Base-by-base conservation (phyloP, 2,329 filamentous ascomycete genomes). In the Plectosphaerella cucumerina region DNA sequence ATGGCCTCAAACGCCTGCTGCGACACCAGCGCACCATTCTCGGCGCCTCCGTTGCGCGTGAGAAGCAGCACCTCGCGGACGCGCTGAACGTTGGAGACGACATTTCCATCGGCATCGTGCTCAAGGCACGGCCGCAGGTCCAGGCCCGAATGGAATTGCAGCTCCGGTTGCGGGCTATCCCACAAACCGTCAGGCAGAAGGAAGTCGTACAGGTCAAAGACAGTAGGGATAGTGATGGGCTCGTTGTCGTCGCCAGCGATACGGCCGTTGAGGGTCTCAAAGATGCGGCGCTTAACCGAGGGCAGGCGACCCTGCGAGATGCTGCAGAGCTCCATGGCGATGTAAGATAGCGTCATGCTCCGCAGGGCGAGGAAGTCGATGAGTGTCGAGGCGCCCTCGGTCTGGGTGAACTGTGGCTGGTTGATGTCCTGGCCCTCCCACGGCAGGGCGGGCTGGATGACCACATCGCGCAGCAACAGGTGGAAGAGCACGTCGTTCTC, bases 151-250 rank as follows among this genome's bases (percentile, higher is more conserved):
- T 92, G 86, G 54, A 81, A 81, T 39, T 74, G 70, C 18, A 88
- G 71, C 5, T 74, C 65, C 3, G 84, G 82, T 3, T 79, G 67
- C 2, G 77, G 63, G 5, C 72, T 65, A 21, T 72, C 67, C 72
- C 80, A 82, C n/a, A 73, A 62, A 15, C 67, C 73, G 44, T 77
- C 76, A 18, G 75, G 65, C 2, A 78, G 68, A 53, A 94, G 80
- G 61, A 97, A 97, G 69, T 99, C 94, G 60, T 96, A 94, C 20
- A 97, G 78, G 57, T 97, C 91, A 62, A 97, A 96, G 6, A 97
- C 80, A 4, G 88, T 91, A 1, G 86, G 80, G 52, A 90, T 87
- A 23, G 76, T 72, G 35, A 87, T 73, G 5, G 83, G 74, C 49
- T 89, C 81, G 45, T 86, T 85, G 52, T 82, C 82, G 14, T 86